Evolutionary conservation across 164 flowering plant genomes (phyloP), one percentile per base, ranked within the genome.

Genomic region (Nymphaea colorata): DNA sequence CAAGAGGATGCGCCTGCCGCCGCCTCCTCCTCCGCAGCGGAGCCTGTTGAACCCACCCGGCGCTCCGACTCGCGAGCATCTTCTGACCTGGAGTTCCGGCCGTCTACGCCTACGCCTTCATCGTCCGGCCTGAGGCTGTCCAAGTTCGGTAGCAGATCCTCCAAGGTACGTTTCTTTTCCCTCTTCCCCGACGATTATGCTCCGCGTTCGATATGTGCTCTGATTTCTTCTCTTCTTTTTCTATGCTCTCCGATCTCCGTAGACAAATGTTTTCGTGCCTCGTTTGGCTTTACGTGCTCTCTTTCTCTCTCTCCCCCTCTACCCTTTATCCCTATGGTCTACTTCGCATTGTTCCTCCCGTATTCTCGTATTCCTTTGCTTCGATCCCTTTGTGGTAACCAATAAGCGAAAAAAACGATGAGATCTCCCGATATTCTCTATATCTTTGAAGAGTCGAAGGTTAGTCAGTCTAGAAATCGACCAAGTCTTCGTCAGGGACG

Each of bases 71-170:
- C 73, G 43, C 69, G 59, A 36, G 57, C 66, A 36, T 44, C 57
- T 69, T 3, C 63, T 68, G 64, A 77, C 78, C 2, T 65, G 57
- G 72, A 75, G 62, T 44, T 42, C 60, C 77, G 7, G 68, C 78
- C 90, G 12, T 73, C 79, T 1, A 85, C 93, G 2, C 83, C 94
- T 3, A 75, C 85, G 4, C 77, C 87, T 0, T 85, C 97, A 6
- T 85, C 89, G 25, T 78, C 88, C 11, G 87, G 88, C 41, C 71
- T 75, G 8, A 75, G 69, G 71, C 65, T 84, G 68, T 76, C 87
- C 10, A 87, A 62, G 66, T 81, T 79, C 62, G 67, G 77, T 15
- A 84, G 85, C 79, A 85, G 83, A 79, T 84, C 89, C 0, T 87
- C 93, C 15, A 87, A 87, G 89, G 93, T 87, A 68, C 71, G 76